phyloP scores from a whole-genome alignment of 257 asterid species.

The Rhazya stricta region DNA sequence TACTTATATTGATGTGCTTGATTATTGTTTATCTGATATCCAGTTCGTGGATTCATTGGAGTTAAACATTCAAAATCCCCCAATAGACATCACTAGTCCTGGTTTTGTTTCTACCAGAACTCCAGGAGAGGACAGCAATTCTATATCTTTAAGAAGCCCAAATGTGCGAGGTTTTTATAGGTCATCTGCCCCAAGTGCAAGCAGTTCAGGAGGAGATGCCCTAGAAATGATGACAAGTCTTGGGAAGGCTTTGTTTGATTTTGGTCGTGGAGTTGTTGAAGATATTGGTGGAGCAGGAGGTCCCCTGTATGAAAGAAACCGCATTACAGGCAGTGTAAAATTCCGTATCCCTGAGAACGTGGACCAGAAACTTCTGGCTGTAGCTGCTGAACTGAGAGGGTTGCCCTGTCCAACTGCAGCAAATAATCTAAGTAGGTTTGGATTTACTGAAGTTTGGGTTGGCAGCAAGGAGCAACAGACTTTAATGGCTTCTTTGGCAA shows the following conservation, averaged over 20 bases:
- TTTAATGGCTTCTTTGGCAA: slow-evolving; percentile 59
- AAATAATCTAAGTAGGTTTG: slow-evolving; percentile 56
- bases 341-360: slow-evolving; percentile 40
- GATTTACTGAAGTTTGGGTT: slow-evolving; percentile 69
- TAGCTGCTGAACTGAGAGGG: slow-evolving; percentile 70
- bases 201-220: slow-evolving; percentile 85
- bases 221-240: slow-evolving; percentile 86
- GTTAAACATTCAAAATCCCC: slow-evolving; percentile 26
- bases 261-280: slow-evolving; percentile 94
- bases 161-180: slow-evolving; percentile 36
- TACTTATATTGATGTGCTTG: slow-evolving; percentile 81
- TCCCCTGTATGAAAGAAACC: slow-evolving; percentile 50
- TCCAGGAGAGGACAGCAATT: slow-evolving; percentile 30
- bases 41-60: slow-evolving; percentile 46
- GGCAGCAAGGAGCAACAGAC: slow-evolving; percentile 77
- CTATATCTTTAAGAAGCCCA: slow-evolving; percentile 38
- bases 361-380: slow-evolving; percentile 43
- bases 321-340: slow-evolving; percentile 33
- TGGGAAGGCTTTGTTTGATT: slow-evolving; percentile 86
- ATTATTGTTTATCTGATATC: slow-evolving; percentile 87
- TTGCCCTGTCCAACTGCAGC: slow-evolving; percentile 88
- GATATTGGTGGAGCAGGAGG: slow-evolving; percentile 79
- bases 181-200: slow-evolving; percentile 35
- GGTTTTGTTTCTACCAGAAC: slow-evolving; percentile 30
- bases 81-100: slow-evolving; percentile 32